A percentile compares a stretch with the other conserved stretches of the same genome.
phyloP scores from a whole-genome alignment of 2,329 filamentous ascomycete species.

The Hirsutella rhossiliensis region DNA sequence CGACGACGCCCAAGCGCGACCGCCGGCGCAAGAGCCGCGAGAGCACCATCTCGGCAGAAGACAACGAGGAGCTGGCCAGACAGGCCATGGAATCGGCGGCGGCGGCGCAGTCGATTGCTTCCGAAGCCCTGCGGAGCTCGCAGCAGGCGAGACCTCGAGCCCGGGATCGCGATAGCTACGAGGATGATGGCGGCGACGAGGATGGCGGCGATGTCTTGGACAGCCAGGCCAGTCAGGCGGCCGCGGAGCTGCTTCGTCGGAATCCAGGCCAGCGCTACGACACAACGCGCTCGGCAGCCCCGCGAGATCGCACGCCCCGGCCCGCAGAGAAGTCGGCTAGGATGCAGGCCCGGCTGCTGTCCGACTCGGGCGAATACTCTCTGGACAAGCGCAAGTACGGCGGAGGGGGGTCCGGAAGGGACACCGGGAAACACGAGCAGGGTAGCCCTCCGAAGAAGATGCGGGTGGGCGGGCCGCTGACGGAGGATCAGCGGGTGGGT shows the following conservation, averaged over 20 bases:
- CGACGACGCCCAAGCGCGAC: slow-evolving; percentile 27
- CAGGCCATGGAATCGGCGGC: slow-evolving; percentile 42
- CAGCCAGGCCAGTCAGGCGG: slow-evolving; percentile 67
- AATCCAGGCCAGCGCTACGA: slow-evolving; percentile 42
- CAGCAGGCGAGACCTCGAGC: slow-evolving; percentile 10
- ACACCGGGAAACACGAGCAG: slow-evolving; percentile 20
- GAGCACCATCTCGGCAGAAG: slow-evolving; percentile 68
- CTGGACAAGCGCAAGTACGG: slow-evolving; percentile 41
- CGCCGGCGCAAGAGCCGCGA: slow-evolving; percentile 61
- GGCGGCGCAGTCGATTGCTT: slow-evolving; percentile 24
- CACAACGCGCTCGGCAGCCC: slow-evolving; percentile 28
- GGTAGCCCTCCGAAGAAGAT: slow-evolving; percentile 40
- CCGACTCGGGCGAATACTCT: slow-evolving; percentile 28
- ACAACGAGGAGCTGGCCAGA: slow-evolving; percentile 44
- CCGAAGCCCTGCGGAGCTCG: slow-evolving; percentile 13
- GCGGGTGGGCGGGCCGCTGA: slow-evolving; percentile 26
- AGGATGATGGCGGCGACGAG: slow-evolving; percentile 6
- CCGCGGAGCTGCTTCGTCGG: slow-evolving; percentile 60
- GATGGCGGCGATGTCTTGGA: slow-evolving; percentile 42
- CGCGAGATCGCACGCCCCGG: slow-evolving; percentile 30
- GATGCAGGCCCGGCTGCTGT: slow-evolving; percentile 39
- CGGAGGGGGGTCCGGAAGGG: slow-evolving; percentile 18
- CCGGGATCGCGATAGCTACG: slow-evolving; percentile 14
- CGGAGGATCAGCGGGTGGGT: slow-evolving; percentile 30
- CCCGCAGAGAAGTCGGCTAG: slow-evolving; percentile 31